Evolutionary conservation across 345 rosid species (phyloP), one percentile per base, ranked within the genome.

Genomic region (Cardamine occulta): DNA sequence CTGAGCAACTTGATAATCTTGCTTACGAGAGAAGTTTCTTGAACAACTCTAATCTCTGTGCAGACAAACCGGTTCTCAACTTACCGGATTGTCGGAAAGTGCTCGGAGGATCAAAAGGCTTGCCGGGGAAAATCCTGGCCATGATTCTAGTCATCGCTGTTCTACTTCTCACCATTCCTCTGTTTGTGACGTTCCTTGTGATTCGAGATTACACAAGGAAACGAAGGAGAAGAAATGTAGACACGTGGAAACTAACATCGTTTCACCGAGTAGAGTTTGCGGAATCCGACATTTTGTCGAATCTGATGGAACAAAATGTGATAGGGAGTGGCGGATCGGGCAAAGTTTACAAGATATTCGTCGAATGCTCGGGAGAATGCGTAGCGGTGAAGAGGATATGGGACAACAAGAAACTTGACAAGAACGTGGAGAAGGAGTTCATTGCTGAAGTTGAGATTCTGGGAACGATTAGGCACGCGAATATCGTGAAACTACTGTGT

Each of bases 271-370:
- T 92, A 71, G 85, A 86, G 32, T 95, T 95, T 77, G 82, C 86
- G 2, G 89, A 86, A 68, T 86, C 80, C 5, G 82, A 78, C 73
- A 82, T 95, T 42, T 28, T 95, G 80, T 75, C 86, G 39, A 89
- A 79, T 63, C 73, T 95, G 82, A 84, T 83, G 63, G 99, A 95
- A 37, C 55, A 63, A n/a, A 90, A 88, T 56, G 80, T 90, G 80
- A 84, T 95, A 4, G 99, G 99, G 52, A 88, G 92, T 37, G 99
- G 99, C 2, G 97, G 97, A 17, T 89, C 96, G 2, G 99, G 97
- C 17, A 89, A 92, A 75, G 95, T 95, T 23, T 92, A 92, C 82
- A 83, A 86, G 58, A 80, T 88, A 18, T 31, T 72, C 3, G 34
- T 80, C 55, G 83, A 79, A n/a, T 13, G 62, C 9, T 55, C 82